Evolutionary conservation across 495 filamentous ascomycete genomes (phyloP).

Genomic region (Lindgomyces ingoldianus): DNA sequence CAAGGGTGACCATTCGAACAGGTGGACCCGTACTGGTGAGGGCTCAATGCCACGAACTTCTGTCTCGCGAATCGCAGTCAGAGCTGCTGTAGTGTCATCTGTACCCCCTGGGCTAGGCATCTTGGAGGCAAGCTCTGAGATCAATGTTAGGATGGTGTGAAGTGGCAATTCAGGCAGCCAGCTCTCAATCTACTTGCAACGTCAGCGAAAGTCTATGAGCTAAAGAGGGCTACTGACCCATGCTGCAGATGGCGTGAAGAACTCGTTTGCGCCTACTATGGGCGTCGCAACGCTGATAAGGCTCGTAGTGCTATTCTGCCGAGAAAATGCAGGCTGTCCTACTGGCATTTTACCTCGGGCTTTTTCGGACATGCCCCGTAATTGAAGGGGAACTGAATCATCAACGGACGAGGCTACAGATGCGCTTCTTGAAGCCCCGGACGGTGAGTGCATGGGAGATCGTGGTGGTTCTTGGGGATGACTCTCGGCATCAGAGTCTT

Average conservation of each 20-base stretch:
- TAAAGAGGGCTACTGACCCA: conserved; percentile 57
- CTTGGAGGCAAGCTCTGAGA: conserved; percentile 57
- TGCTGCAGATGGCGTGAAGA: conserved; percentile 74
- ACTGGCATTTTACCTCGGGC: conserved; percentile 96
- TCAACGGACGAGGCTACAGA: conserved; percentile 74
- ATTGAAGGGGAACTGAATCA: conserved; percentile 80
- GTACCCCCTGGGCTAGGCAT: conserved; percentile 51
- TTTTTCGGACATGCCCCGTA: conserved; percentile 98
- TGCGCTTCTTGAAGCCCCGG: conserved; percentile 67
- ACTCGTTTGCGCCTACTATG: conserved; percentile 52
- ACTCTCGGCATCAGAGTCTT: conserved; percentile 61
- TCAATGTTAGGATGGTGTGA: conserved; percentile 82
- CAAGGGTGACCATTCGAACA: conserved; percentile 93
- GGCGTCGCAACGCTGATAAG: conserved; percentile 66
- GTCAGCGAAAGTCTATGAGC: conserved; percentile 17
- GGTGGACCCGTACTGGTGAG: conserved; percentile 73
- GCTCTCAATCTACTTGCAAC: conserved; percentile 70
- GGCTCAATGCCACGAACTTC: conserved; percentile 68
- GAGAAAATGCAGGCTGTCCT: conserved; percentile 75
- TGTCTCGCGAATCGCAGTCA: conserved; percentile 35
- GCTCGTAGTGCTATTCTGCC: conserved; percentile 89
- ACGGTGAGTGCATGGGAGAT: conserved; percentile 68
- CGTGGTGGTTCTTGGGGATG: conserved; percentile 37
- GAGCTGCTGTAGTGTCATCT: conserved; percentile 35
- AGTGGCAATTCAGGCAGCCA: conserved; percentile 93